These are phyloP conservation scores for Hypoxylon sp. DNA, from an alignment of 2,329 filamentous ascomycete species.

Conservation along the genomic window DNA sequence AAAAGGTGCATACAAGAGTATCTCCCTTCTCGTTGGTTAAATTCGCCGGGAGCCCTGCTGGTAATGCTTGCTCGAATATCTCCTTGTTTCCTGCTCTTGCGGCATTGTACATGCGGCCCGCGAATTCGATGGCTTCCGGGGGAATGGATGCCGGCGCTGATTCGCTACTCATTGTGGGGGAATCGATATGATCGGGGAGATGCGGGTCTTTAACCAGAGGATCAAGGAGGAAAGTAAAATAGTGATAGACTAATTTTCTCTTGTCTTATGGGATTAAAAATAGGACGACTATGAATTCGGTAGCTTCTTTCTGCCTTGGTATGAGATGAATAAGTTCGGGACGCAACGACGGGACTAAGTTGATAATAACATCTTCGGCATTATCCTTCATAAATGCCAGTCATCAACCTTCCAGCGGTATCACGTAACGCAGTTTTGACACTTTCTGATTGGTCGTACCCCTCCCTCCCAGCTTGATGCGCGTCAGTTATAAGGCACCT, in stretches of 20 bases:
- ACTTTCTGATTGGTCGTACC: slow-evolving; percentile 25
- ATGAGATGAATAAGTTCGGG: slow-evolving; percentile 17
- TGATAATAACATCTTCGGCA: slow-evolving; percentile 21
- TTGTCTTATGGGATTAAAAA: neutral
- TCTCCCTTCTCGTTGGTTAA: slow-evolving; percentile 82
- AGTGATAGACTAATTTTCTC: neutral
- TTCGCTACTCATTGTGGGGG: slow-evolving; percentile 42
- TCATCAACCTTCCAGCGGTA: slow-evolving; percentile 10
- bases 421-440: slow-evolving; percentile 23
- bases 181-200: neutral
- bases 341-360: slow-evolving; percentile 1
- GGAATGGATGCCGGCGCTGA: slow-evolving; percentile 61
- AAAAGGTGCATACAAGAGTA: slow-evolving; percentile 68
- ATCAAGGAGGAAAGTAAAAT: neutral
- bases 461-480: slow-evolving; percentile 10
- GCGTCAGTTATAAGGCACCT: neutral
- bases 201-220: neutral
- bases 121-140: slow-evolving; percentile 76
- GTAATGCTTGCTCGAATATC: slow-evolving; percentile 74
- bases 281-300: neutral
- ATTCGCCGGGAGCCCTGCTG: slow-evolving; percentile 76
- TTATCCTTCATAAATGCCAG: slow-evolving; percentile 4
- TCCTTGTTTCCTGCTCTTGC: slow-evolving; percentile 72
- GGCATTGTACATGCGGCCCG: slow-evolving; percentile 76
- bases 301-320: neutral